Conservation (phyloP, 1,139 yeast species). For the Candida pseudocylindracea region DNA sequence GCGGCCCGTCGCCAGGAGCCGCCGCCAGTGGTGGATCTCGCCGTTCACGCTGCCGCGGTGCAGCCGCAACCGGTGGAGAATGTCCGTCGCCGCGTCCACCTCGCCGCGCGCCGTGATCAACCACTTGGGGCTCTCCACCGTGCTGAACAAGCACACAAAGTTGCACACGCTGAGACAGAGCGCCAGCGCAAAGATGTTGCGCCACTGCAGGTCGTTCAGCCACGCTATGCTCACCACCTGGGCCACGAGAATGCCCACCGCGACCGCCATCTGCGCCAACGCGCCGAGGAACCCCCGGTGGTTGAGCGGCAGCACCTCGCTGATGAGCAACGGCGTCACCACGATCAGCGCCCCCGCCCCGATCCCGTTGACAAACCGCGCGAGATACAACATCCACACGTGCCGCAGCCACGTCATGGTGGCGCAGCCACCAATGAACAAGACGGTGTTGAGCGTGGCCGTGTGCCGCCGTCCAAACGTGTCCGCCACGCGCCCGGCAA, state of each 20-base stretch:
- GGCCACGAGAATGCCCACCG: slow-evolving; percentile 61
- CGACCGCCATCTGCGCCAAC: slow-evolving; percentile 71
- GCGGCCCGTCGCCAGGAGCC: slow-evolving; percentile 5
- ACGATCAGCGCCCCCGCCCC: slow-evolving; percentile 84
- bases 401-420: slow-evolving; percentile 3
- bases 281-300: slow-evolving; percentile 66
- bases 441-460: slow-evolving; percentile 28
- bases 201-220: slow-evolving; percentile 52
- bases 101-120: slow-evolving; percentile 11
- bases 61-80: slow-evolving; percentile 10
- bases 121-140: slow-evolving; percentile 20
- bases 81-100: slow-evolving; percentile 8
- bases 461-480: slow-evolving; percentile 38
- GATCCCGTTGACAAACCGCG: slow-evolving; percentile 51
- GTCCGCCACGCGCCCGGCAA: slow-evolving; percentile 55
- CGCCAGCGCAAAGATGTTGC: slow-evolving; percentile 41
- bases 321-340: slow-evolving; percentile 58
- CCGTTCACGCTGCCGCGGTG: slow-evolving; percentile 10
- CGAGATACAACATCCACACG: slow-evolving; percentile 7
- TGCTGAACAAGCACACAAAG: slow-evolving; percentile 15
- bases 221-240: slow-evolving; percentile 51
- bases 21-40: slow-evolving; percentile 17
- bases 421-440: slow-evolving; percentile 31
- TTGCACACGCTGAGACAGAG: slow-evolving; percentile 27
- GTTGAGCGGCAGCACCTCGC: slow-evolving; percentile 52